Evolutionary conservation across 2,329 filamentous ascomycete species (phyloP).

Genomic region (Rutstroemia sp.): DNA sequence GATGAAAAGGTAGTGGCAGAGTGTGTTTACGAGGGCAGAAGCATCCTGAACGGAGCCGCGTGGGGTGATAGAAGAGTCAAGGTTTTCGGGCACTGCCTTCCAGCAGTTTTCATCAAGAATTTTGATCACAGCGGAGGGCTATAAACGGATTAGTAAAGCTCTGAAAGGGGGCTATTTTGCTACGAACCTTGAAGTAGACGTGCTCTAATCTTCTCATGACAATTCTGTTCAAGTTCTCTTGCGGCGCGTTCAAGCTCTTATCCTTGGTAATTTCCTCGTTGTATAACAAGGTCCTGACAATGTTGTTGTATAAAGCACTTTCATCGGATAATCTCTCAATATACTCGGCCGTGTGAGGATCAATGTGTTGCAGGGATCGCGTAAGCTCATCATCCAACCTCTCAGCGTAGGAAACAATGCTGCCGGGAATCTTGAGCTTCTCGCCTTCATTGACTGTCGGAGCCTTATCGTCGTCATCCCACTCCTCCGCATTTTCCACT

Average conservation of each 20-base stretch:
- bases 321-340: slow-evolving; percentile 93
- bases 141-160: slow-evolving; percentile 9
- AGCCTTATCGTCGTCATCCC: slow-evolving; percentile 97
- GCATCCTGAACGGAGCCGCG: slow-evolving; percentile 63
- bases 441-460: slow-evolving; percentile 67
- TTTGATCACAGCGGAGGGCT: slow-evolving; percentile 84
- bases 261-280: slow-evolving; percentile 73
- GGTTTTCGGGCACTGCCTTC: slow-evolving; percentile 63
- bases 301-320: slow-evolving; percentile 81
- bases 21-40: slow-evolving; percentile 67
- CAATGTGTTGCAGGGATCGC: slow-evolving; percentile 92
- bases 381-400: slow-evolving; percentile 95
- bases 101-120: slow-evolving; percentile 93
- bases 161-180: slow-evolving; percentile 14
- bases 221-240: slow-evolving; percentile 86
- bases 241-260: slow-evolving; percentile 61
- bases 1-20: slow-evolving; percentile 92
- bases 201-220: slow-evolving; percentile 94
- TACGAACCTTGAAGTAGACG: slow-evolving; percentile 86
- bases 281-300: slow-evolving; percentile 83
- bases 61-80: slow-evolving; percentile 77
- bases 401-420: slow-evolving; percentile 89
- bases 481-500: slow-evolving; percentile 88
- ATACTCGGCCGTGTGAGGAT: slow-evolving; percentile 97
- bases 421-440: slow-evolving; percentile 86